Base-by-base conservation (phyloP, 2,329 filamentous ascomycete species). In the Lecanosticta acicola region DNA sequence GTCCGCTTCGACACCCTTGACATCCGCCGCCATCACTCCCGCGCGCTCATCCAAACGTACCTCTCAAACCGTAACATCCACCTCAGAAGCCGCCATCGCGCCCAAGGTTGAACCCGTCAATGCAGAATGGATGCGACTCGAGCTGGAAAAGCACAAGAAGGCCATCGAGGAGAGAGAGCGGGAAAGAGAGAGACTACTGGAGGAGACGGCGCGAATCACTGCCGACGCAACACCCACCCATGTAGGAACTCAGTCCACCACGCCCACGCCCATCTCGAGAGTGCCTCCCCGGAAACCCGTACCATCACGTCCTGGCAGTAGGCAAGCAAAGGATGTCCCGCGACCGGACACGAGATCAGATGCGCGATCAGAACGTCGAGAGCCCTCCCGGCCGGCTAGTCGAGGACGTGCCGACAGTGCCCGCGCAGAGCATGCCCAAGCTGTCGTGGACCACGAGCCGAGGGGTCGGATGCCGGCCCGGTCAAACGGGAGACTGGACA, bases 91-190 rank as follows among this genome's bases (percentile, higher is more conserved):
- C 14, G 50, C 53, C 18, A 55, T 42, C 33, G 57, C 61, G 2
- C 63, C 65, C n/a, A 61, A 65, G 35, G 61, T 66, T 17, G 68
- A 71, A 41, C 60, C 64, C 8, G 58, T 49, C 4, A 59, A 69
- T 32, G 59, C 64, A 2, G 69, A 71, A 32, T 71, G 69, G 69
- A 71, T 72, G 68, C 66, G 64, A 13, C 56, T 60, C 29, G 68
- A 72, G 49, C 54, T 68, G 24, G 70, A 70, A 41, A 72, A 66
- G 55, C 61, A 65, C 44, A 58, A 53, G 48, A 54, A 51, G 24
- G 47, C 54, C 13, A 47, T 56, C 16, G 53, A 57, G 43, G 54
- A 55, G 41, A 48, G 46, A 37, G 48, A 50, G 38, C 49, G 43
- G 16, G 35, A 39, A 37, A 43, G 44, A 33, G 48, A 45, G 16